Conservation (phyloP, 2,329 filamentous ascomycete species). For the Neofusicoccum sp. region DNA sequence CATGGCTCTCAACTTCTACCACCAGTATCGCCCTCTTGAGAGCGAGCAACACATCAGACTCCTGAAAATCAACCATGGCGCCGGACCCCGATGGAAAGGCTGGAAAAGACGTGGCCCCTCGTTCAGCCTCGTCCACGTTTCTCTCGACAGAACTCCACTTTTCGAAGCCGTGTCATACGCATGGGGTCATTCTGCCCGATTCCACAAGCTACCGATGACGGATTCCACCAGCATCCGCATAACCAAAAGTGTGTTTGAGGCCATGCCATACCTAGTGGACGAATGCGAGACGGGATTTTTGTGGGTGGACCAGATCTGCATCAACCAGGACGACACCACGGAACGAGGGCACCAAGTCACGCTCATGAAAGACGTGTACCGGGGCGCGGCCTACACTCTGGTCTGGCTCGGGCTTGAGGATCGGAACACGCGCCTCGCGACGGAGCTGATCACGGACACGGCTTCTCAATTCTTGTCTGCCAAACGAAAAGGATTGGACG, state of each 20-base stretch:
- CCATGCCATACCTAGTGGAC: constrained; percentile 7
- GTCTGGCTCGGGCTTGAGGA: constrained; percentile 20
- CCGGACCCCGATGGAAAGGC: background rate
- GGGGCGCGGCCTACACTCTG: background rate
- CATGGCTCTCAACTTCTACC: background rate
- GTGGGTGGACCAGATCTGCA: constrained; percentile 20
- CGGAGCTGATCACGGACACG: background rate
- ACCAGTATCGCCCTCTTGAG: background rate
- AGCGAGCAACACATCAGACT: background rate
- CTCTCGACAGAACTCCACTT: background rate
- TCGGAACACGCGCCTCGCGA: background rate
- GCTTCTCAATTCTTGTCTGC: too few species aligned
- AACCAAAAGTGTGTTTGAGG: constrained; percentile 8
- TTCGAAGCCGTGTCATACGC: constrained; percentile 20
- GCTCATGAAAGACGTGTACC: constrained; percentile 16
- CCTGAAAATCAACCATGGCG: background rate
- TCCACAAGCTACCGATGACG: background rate
- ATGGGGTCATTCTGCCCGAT: constrained; percentile 17
- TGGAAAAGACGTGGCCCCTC: background rate
- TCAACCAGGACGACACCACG: constrained; percentile 16
- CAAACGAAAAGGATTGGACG: too few species aligned
- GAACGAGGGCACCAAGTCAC: constrained; percentile 16
- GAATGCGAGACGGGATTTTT: background rate
- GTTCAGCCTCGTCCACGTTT: background rate
- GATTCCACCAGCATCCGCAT: constrained; percentile 7